Base-by-base conservation (phyloP, 83 land plant genomes). In the Picea abies region DNA sequence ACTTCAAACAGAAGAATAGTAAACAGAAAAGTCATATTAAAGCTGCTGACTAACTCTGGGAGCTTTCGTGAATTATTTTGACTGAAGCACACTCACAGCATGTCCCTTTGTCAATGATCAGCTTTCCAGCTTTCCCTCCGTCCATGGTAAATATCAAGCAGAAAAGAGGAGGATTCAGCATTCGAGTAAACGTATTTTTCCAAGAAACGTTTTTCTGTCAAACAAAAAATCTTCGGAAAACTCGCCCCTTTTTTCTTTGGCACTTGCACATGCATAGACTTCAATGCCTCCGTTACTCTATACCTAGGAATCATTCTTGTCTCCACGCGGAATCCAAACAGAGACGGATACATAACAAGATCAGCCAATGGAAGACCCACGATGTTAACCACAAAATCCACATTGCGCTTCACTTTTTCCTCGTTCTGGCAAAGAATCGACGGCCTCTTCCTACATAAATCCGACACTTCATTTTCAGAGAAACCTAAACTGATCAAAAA, bases 371-470 rank as follows among this genome's bases (percentile, higher is more conserved):
- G 63, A 22, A 81, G 19, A 39, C 77, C 78, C 9, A 60, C 19
- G 8, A 23, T 37, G 2, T 82, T 71, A 32, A 84, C 60, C 26
- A 84, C 79, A 77, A 87, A 87, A 1, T 87, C 76, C 6, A 84
- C 35, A 2, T 61, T 76, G 0, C 22, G 5, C 73, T 52, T 56
- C 16, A 87, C n/a, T 29, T 84, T 87, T 79, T 67, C 61, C 76
- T 64, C 44, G 2, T 83, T 82, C 16, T 61, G 1, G 5, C 2
- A 7, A 20, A 69, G 5, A 35, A 69, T 29, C 1, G 15, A 5
- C 4, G 73, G 32, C 32, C 1, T 29, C 32, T 1, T 29, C 32
- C 32, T 29, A 29, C 32, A 29, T 29, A 29, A 29, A 29, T 1
- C 32, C 32, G 32, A 29, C 0, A 29, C 1, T 29, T 29, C 1